These are phyloP conservation scores for Penicillium lividum DNA, from an alignment of 495 filamentous ascomycete genomes.

Conservation along the genomic window DNA sequence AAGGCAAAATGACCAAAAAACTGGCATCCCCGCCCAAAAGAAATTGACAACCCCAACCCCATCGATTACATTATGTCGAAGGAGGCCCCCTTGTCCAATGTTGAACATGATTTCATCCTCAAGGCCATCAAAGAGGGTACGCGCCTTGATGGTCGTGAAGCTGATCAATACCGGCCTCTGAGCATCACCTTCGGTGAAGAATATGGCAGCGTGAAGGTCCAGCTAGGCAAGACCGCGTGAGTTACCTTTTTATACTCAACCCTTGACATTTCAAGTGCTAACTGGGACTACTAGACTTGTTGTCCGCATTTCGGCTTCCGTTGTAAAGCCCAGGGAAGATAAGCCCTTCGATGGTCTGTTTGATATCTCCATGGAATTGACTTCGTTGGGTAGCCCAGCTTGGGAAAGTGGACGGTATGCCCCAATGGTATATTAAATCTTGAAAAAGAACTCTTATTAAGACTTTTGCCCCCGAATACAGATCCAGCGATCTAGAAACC, in stretches of 20 bases:
- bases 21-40: constrained; percentile 8
- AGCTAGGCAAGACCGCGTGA: constrained; percentile 87
- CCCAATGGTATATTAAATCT: background rate
- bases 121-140: constrained; percentile 73
- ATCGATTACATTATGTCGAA: constrained; percentile 66
- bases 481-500: constrained; percentile 75
- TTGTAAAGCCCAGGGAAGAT: constrained; percentile 79
- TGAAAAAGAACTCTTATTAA: constrained; percentile 5
- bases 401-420: constrained; percentile 81
- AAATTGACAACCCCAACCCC: constrained; percentile 23
- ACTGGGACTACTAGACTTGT: constrained; percentile 59
- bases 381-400: constrained; percentile 86
- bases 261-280: background rate
- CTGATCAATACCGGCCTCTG: constrained; percentile 76
- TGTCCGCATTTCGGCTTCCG: constrained; percentile 82
- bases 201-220: constrained; percentile 87
- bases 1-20: constrained; percentile 31
- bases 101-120: constrained; percentile 74
- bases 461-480: constrained; percentile 20
- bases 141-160: constrained; percentile 77
- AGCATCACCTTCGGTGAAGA: constrained; percentile 83
- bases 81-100: constrained; percentile 79
- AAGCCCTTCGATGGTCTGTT: constrained; percentile 94
- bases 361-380: constrained; percentile 84
- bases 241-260: background rate